Evolutionary conservation across 2,329 filamentous ascomycete species (phyloP).

Genomic region (Fusarium sarcochroum): DNA sequence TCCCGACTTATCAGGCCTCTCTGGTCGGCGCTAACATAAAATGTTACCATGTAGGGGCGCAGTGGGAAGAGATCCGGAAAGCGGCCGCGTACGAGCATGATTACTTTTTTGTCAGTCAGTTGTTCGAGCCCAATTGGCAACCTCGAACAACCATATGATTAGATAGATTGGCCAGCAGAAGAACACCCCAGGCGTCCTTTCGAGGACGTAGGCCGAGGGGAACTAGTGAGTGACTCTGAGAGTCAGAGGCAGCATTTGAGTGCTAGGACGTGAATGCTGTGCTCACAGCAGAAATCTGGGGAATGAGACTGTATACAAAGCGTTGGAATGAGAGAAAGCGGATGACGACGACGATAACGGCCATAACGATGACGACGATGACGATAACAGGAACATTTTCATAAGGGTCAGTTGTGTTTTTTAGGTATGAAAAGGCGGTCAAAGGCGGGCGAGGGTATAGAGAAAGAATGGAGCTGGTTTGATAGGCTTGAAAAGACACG

Average conservation of each 20-base stretch:
- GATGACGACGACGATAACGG: conserved; percentile 20
- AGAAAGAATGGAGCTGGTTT: conserved; percentile 13
- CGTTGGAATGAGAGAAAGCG: not conserved
- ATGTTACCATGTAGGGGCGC: conserved; percentile 46
- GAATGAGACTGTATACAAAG: conserved; percentile 26
- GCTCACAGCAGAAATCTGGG: conserved; percentile 2
- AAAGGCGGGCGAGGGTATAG: conserved; percentile 9
- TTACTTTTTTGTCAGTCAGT: conserved; percentile 72
- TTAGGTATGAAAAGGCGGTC: conserved; percentile 27
- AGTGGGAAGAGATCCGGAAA: conserved; percentile 63
- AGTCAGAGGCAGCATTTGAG: not conserved
- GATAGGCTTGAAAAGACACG: conserved; percentile 6
- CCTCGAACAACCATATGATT: conserved; percentile 49
- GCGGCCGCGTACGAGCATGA: conserved; percentile 66
- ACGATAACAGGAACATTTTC: conserved; percentile 19
- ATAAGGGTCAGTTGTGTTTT: conserved; percentile 17
- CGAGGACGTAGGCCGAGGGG: not conserved
- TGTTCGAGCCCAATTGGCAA: conserved; percentile 70
- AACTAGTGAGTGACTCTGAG: not conserved
- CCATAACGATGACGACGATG: conserved; percentile 34
- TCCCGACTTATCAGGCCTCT: conserved; percentile 37
- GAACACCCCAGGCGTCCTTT: not conserved
- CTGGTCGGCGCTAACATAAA: conserved; percentile 48
- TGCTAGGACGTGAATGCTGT: not conserved
- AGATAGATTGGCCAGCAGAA: not conserved